phyloP scores from a whole-genome alignment of 768 basidiomycete species.

The Lactifluus subvellereus region DNA sequence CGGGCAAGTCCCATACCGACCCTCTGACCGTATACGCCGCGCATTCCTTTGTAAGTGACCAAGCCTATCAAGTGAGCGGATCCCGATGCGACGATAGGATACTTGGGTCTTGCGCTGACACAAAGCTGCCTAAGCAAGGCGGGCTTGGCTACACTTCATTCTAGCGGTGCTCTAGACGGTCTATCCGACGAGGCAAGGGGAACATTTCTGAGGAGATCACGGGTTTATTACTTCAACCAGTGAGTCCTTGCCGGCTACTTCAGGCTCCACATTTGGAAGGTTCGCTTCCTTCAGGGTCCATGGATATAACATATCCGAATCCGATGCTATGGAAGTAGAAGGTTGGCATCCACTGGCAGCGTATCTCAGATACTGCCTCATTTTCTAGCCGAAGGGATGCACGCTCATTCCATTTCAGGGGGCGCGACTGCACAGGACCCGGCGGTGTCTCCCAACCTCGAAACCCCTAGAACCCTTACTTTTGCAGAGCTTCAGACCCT shows the following conservation, averaged over 20 bases:
- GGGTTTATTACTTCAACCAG: slow-evolving; percentile 73
- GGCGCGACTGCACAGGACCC: not conserved
- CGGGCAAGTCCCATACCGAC: not conserved
- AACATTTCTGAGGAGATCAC: slow-evolving; percentile 46
- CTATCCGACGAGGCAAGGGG: slow-evolving; percentile 38
- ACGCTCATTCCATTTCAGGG: not conserved
- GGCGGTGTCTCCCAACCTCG: slow-evolving; percentile 2
- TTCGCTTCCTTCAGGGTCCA: slow-evolving; percentile 5
- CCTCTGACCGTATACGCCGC: slow-evolving; percentile 10
- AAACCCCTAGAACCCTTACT: slow-evolving; percentile 42
- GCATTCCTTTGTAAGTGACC: slow-evolving; percentile 54
- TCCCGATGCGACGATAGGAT: not conserved
- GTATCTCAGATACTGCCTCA: not conserved
- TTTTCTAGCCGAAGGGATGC: not conserved
- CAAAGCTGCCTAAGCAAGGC: slow-evolving; percentile 39
- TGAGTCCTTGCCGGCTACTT: slow-evolving; percentile 25
- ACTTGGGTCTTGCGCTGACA: not conserved
- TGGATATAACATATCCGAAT: slow-evolving; percentile 11
- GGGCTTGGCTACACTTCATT: slow-evolving; percentile 55
- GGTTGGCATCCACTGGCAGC: not conserved
- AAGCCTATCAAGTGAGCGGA: slow-evolving; percentile 50
- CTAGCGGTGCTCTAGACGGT: slow-evolving; percentile 36
- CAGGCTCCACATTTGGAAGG: not conserved
- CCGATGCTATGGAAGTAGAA: slow-evolving; percentile 14
- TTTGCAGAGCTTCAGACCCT: slow-evolving; percentile 65